Evolutionary conservation across 352 stramenopile genomes (phyloP).

Genomic region (Pythium apleroticum): DNA sequence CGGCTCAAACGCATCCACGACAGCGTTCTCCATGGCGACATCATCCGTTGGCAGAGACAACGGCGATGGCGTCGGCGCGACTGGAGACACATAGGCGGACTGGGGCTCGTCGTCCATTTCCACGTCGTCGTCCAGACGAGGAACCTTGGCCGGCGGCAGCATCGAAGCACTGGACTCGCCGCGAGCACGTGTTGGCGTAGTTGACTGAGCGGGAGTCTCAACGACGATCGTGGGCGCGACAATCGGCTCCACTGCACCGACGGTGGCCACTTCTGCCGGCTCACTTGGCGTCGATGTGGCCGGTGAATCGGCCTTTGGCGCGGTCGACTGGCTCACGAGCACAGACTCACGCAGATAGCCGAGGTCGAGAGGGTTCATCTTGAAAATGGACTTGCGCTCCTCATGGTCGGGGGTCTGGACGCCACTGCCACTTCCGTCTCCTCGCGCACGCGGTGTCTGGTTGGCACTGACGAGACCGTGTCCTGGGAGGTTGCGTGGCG

Average conservation of each 20-base stretch:
- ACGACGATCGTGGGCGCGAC: background rate
- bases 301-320: constrained; percentile 6
- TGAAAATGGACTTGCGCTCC: constrained; percentile 63
- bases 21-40: background rate
- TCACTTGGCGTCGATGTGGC: background rate
- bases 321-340: constrained; percentile 13
- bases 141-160: constrained; percentile 23
- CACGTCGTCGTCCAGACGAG: constrained; percentile 15
- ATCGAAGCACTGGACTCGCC: constrained; percentile 16
- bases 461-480: constrained; percentile 5
- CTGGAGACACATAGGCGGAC: background rate
- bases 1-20: background rate
- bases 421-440: background rate
- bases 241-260: background rate
- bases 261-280: background rate
- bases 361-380: constrained; percentile 68
- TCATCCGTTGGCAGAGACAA: background rate
- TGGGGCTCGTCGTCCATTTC: constrained; percentile 22
- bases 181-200: constrained; percentile 14
- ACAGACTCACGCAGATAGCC: constrained; percentile 66
- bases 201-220: background rate
- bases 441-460: background rate
- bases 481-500: constrained; percentile 29
- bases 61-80: background rate
- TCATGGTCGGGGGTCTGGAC: constrained; percentile 34